Conservation (phyloP, 768 basidiomycete genomes). For the Pisolithus orientalis region DNA sequence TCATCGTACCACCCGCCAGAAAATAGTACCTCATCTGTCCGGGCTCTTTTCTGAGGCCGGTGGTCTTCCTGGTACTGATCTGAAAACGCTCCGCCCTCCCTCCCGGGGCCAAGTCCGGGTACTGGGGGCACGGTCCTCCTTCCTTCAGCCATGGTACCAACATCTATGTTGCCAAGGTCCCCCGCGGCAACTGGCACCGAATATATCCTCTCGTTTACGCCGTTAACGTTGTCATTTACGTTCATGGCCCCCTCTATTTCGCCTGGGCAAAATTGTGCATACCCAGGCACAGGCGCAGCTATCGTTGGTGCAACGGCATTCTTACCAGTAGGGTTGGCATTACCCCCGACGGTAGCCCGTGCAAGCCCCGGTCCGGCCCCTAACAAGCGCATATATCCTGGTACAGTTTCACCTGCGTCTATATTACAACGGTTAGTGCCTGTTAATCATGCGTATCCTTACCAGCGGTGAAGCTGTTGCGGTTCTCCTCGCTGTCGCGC, state of each 20-base stretch:
- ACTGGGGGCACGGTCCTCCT: neutral
- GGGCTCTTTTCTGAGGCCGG: constrained; percentile 12
- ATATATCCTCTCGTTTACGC: constrained; percentile 4
- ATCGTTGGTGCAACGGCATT: neutral
- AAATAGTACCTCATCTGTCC: constrained; percentile 13
- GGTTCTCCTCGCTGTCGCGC: neutral
- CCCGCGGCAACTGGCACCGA: neutral
- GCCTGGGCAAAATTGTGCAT: constrained; percentile 4
- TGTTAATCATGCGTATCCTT: neutral
- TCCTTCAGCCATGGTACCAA: neutral
- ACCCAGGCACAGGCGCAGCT: constrained; percentile 13
- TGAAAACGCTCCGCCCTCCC: constrained; percentile 4
- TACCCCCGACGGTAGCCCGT: constrained; percentile 1
- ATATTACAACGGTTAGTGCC: neutral
- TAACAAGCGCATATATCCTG: constrained; percentile 22
- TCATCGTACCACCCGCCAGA: neutral
- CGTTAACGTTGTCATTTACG: neutral
- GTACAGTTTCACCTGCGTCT: constrained; percentile 1
- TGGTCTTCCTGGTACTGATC: constrained; percentile 4
- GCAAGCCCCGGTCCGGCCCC: neutral
- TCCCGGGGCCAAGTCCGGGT: constrained; percentile 10
- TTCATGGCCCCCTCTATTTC: neutral
- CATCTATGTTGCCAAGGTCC: constrained; percentile 4
- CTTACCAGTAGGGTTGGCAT: neutral
- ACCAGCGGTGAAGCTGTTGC: neutral